Conservation (phyloP, 2,329 filamentous ascomycete genomes). For the Fusarium sp. region DNA sequence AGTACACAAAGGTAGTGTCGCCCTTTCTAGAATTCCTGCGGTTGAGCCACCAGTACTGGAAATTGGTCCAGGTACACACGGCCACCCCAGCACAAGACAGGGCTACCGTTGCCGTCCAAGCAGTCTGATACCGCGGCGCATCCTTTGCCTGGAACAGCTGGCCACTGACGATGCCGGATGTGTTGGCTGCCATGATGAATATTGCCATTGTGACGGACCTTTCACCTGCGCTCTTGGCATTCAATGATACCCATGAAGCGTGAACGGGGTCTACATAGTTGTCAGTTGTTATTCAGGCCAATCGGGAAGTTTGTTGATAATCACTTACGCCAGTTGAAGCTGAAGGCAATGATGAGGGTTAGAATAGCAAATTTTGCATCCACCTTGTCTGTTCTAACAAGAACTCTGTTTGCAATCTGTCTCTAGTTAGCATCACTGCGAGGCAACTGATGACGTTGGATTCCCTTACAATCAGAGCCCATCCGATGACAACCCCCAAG, state of each 20-base stretch:
- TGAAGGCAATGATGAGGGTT: background rate
- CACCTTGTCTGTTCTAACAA: background rate
- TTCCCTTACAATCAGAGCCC: background rate
- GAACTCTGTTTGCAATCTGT: background rate
- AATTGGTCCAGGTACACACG: background rate
- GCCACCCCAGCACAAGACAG: background rate
- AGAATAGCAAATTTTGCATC: background rate
- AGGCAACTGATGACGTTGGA: background rate
- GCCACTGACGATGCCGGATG: background rate
- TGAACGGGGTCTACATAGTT: background rate
- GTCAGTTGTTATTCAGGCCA: background rate
- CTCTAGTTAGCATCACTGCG: background rate
- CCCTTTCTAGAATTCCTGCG: background rate
- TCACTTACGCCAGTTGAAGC: background rate
- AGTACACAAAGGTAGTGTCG: background rate
- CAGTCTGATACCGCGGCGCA: background rate
- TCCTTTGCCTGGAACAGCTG: background rate
- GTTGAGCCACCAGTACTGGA: background rate
- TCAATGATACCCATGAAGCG: background rate
- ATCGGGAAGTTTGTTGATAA: too few species aligned
- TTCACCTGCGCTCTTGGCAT: background rate
- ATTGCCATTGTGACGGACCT: background rate
- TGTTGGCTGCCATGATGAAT: background rate
- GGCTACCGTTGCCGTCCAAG: background rate
- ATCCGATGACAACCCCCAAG: background rate